Percentiles rank a stretch among this genome's conserved stretches.
Conservation (phyloP, 2,329 filamentous ascomycete genomes). For the Aspergillus intermedius region DNA sequence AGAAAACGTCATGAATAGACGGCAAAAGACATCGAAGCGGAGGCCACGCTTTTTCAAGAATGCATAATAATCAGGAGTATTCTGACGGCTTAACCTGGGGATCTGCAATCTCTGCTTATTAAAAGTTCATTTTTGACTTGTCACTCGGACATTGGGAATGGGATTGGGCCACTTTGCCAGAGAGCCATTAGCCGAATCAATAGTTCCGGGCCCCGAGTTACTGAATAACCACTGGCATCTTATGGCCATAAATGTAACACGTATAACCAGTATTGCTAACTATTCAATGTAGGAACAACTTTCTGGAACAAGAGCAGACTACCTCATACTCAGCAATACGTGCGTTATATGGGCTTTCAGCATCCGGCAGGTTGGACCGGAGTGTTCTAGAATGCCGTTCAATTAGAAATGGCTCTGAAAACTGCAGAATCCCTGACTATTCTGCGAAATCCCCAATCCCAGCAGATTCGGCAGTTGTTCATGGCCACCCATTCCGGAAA, state of each 20-base stretch:
- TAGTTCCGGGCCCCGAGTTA: background rate
- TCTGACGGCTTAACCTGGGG: background rate
- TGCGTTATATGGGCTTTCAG: background rate
- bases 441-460: background rate
- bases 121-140: background rate
- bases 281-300: too few relatives aligned
- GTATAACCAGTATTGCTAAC: too few relatives aligned
- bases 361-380: background rate
- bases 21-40: background rate
- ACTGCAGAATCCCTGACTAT: background rate
- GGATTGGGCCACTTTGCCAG: background rate
- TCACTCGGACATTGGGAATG: background rate
- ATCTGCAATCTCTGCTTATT: background rate
- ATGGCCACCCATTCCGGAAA: background rate
- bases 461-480: background rate
- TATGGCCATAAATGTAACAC: too few relatives aligned
- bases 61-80: background rate
- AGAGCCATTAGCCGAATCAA: background rate
- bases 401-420: background rate
- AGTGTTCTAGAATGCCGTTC: background rate
- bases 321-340: background rate
- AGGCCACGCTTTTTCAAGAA: background rate
- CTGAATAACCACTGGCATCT: background rate
- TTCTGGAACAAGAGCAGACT: background rate
- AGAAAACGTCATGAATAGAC: background rate